A percentile compares a stretch with the other conserved stretches of the same genome.
Evolutionary conservation across 208 protist species (phyloP).

Genomic region (Zelonia costaricensis): DNA sequence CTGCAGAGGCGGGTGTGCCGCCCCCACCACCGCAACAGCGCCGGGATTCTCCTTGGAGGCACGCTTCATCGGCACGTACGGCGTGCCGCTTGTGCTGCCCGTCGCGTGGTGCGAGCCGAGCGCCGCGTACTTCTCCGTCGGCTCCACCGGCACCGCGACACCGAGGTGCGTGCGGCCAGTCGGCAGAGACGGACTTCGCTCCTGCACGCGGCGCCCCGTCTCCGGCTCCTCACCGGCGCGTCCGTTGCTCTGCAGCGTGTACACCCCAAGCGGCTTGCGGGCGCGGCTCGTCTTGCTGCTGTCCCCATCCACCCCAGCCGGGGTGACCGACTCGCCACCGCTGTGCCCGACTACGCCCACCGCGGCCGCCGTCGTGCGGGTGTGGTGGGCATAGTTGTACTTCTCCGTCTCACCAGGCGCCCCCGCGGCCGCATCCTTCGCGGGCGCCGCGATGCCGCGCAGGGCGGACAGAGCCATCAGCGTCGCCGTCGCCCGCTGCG

Average conservation of each 20-base stretch:
- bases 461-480: conserved; percentile 22
- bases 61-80: neutral
- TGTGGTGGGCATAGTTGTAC: neutral
- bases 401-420: conserved; percentile 1
- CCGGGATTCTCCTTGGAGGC: neutral
- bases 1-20: no score
- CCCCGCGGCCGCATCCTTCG: neutral
- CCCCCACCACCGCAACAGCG: no score
- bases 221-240: neutral
- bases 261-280: conserved; percentile 17
- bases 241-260: conserved; percentile 12
- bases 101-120: neutral
- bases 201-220: neutral
- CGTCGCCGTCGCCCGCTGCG: conserved; percentile 20
- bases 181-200: conserved; percentile 4
- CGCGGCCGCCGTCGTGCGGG: neutral
- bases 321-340: neutral
- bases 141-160: neutral
- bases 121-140: conserved; percentile 5
- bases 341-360: no score
- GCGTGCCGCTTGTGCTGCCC: neutral
- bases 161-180: conserved; percentile 1
- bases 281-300: neutral
- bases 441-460: conserved; percentile 8
- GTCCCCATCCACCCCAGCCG: neutral